Base-by-base conservation (phyloP, 2,329 filamentous ascomycete species). In the Trichoderma afroharzianum region DNA sequence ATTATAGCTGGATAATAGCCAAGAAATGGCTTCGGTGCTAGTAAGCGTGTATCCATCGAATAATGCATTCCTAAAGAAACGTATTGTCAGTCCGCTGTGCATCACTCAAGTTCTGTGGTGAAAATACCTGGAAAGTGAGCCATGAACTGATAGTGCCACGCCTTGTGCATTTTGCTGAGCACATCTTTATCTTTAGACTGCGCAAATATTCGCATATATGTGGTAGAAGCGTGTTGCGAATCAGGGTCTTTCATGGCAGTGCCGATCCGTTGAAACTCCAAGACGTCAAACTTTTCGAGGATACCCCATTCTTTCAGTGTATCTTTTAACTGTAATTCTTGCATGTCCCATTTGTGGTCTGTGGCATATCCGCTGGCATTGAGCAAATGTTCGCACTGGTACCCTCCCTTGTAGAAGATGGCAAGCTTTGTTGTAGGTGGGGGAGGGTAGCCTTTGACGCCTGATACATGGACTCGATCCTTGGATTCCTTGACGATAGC, bases 391-490 rank as follows among this genome's bases (percentile, higher is more conserved):
- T 87, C 81, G 2, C 80, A 80, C 74, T 87, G 82, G 71, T 81
- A 87, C 0, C 85, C 85, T 8, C 82, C 85, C 9, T 80, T 77
- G 71, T 85, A 86, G 72, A 84, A 86, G 18, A 87, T 80, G n/a
- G 85, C 85, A 7, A 85, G 79, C 73, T 87, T 87, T 1, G 85
- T 87, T 0, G 85, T 87, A 2, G 84, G 80, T 0, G 85, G 85
- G 2, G 85, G 85, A 0, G 83, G 81, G 1, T 74, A 72, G 1
- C 85, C 85, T 24, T 73, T 81, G 24, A 83, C 78, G 0, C 84
- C 83, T 0, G 78, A 81, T 0, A 87, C 78, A 12, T 74, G 77
- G 1, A 86, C 83, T 1, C 83, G 80, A 58, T 81, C 75, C 6
- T 67, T 75, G 1, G 79, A 81, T 1, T 77, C 78, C 21, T 83